Evolutionary conservation across 208 protist species (phyloP), one percentile per base, ranked within the genome.

Genomic region (Lotmaria passim): DNA sequence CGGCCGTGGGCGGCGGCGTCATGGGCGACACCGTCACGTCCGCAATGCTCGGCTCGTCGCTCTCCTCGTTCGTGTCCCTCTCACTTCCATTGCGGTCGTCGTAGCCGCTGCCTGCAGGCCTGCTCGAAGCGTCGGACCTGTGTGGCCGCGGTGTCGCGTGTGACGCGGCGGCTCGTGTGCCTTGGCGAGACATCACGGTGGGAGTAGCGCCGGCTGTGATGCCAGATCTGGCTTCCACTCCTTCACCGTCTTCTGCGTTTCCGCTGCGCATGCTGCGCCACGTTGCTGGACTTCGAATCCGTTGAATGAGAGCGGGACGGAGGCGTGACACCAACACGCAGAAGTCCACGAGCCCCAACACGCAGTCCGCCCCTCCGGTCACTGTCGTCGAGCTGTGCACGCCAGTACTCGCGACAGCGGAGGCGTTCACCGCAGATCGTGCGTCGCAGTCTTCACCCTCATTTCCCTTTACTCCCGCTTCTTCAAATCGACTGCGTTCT

Each of bases 301-400:
- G 82, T n/a, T 79, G 76, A 50, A 93, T 93, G 24, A 82, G 36
- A 4, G 41, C 53, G 4, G 84, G 80, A 0, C 81, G 78, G 57
- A 93, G 78, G 14, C 87, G 87, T 14, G 87, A 87, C 28, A 93
- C 77, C 14, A 93, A 53, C 23, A 93, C 73, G 44, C 87, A 93
- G 31, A 93, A 90, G 51, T 93, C 87, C 15, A 83, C 75, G 28
- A 79, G 52, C 8, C 44, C 71, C 34, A 87, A 56, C 31, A 36
- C 43, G 14, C 58, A 43, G 39, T 81, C 69, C 6, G 39, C 39
- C 10, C 68, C 69, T 14, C 63, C 60, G 23, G 60, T 69, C 7
- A 56, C 23, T 31, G 71, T 77, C 7, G 47, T 31, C 50, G 59
- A 57, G 23, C 15, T 60, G 38, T 21, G 3, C 26, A n/a, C 26